Percentiles rank a stretch among this genome's conserved stretches.
Evolutionary conservation across 805 yeast species (phyloP).

Genomic region (Zygotorulaspora sp.): DNA sequence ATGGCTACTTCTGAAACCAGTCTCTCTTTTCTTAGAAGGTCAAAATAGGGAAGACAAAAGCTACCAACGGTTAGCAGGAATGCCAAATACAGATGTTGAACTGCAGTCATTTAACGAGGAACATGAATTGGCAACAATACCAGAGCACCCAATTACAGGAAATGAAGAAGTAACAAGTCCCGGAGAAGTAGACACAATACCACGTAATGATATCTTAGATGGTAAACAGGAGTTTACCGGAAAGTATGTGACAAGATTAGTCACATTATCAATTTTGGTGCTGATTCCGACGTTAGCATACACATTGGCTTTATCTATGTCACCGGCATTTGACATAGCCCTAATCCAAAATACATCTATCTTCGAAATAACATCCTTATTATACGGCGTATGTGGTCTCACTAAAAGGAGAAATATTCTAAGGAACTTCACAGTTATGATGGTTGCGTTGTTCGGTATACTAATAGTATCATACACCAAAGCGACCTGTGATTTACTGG

Average conservation of each 20-base stretch:
- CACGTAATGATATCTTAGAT: too few relatives aligned
- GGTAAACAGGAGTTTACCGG: constrained; percentile 4
- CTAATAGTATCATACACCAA: constrained; percentile 33
- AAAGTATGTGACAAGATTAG: constrained; percentile 17
- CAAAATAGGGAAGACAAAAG: constrained; percentile 1
- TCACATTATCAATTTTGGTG: constrained; percentile 20
- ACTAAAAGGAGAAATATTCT: constrained; percentile 25
- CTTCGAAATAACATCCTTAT: constrained; percentile 33
- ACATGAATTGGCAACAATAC: neutral
- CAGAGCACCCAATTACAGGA: neutral
- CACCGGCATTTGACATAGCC: constrained; percentile 33
- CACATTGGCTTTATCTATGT: constrained; percentile 24
- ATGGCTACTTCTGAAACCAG: constrained; percentile 27
- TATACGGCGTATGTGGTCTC: constrained; percentile 32
- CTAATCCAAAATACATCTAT: constrained; percentile 31
- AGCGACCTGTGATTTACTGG: constrained; percentile 32
- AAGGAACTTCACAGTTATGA: constrained; percentile 29
- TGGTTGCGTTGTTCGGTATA: constrained; percentile 28
- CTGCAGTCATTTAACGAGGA: constrained; percentile 7
- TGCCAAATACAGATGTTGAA: constrained; percentile 5
- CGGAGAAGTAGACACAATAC: neutral
- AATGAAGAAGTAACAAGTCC: neutral
- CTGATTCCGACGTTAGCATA: constrained; percentile 22
- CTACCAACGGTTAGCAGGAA: neutral
- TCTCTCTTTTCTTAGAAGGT: constrained; percentile 11